Base-by-base conservation (phyloP, 176 grass and related monocot genomes). In the Pontederia crassipes region DNA sequence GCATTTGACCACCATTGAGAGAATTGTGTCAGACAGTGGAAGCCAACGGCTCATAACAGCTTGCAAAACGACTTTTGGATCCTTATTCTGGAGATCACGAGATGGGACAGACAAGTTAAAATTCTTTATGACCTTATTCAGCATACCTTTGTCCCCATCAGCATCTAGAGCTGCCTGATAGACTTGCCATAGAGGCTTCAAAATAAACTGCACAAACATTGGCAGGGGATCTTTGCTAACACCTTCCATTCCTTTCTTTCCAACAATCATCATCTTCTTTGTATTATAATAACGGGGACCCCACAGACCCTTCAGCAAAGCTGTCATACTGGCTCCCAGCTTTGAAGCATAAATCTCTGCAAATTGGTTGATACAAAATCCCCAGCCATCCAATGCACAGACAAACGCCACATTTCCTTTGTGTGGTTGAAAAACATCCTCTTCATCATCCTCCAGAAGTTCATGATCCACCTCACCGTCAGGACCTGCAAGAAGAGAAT, bases 401-500 rank as follows among this genome's bases (percentile, higher is more conserved):
- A 73, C 79, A 64, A 97, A 97, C n/a, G 85, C 61, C 16, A 91
- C 92, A 28, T 91, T 97, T 28, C 92, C 92, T 70, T 88, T 90
- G 2, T 88, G 84, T 0, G 92, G 92, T 75, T 74, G 76, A 76
- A 97, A 97, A 7, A 88, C 67, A 6, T 78, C 92, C 75, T 90
- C 87, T 10, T 90, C 87, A 46, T 96, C 86, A 2, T 96, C 80
- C 16, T 79, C 78, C 62, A 68, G 57, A 10, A 76, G 11, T 47
- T 77, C 85, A 0, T 68, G 67, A 71, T 77, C 69, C 2, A 12
- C 27, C 13, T 79, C 78, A 14, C 85, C 75, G 9, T 72, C 57
- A 5, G 74, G 14, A 3, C 76, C 77, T 16, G 89, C 79, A 47
- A 91, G 78, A 20, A 86, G 78, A 14, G 84, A 80, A 54, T 88